phyloP scores from a whole-genome alignment of 208 protist genomes.

The Trichomonas vaginalis region DNA sequence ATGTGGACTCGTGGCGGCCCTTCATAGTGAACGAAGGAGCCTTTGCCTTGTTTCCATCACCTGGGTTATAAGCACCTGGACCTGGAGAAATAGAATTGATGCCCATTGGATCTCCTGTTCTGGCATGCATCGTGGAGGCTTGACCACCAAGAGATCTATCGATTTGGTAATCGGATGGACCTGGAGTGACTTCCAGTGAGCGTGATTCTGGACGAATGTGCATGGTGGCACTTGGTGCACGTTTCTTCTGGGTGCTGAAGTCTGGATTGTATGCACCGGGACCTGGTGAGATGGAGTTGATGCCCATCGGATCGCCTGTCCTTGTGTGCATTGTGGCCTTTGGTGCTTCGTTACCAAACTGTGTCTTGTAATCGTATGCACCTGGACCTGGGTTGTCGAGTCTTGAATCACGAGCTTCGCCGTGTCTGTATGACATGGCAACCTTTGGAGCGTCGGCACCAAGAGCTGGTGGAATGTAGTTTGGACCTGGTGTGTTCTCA shows the following conservation, averaged over 20 bases:
- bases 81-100: too few species aligned
- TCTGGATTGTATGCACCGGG: too few species aligned
- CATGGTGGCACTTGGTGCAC: background rate
- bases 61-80: background rate
- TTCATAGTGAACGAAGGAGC: background rate
- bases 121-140: too few species aligned
- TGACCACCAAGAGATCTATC: too few species aligned
- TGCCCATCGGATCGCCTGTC: too few species aligned
- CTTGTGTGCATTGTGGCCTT: background rate
- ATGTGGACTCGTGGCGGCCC: background rate
- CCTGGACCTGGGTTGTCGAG: background rate
- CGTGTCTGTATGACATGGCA: background rate
- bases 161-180: background rate
- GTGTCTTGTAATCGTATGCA: background rate
- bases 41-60: background rate
- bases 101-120: too few species aligned
- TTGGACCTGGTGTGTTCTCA: background rate
- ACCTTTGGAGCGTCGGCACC: background rate
- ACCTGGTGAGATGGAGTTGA: too few species aligned
- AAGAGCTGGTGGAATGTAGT: background rate
- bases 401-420: background rate
- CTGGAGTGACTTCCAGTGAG: background rate
- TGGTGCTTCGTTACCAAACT: too few species aligned
- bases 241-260: background rate
- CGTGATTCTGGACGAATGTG: background rate